Conservation (phyloP, 129 eudicot species). For the Escallonia rubra region DNA sequence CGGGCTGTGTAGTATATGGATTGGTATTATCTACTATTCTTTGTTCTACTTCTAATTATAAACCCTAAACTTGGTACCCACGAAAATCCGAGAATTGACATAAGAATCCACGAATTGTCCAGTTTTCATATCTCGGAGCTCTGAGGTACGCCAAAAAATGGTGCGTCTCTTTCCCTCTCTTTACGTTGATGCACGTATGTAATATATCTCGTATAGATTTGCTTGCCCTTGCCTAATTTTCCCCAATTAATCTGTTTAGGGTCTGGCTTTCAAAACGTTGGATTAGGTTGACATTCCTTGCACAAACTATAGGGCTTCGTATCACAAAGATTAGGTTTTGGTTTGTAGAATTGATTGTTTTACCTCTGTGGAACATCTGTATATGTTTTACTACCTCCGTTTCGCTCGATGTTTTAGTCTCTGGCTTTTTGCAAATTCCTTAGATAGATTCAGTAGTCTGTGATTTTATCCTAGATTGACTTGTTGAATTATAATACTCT, state of each 20-base stretch:
- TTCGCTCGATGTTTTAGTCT: too few relatives aligned
- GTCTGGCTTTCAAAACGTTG: not conserved
- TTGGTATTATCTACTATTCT: too few relatives aligned
- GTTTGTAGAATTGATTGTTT: not conserved
- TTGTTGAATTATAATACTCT: too few relatives aligned
- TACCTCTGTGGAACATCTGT: too few relatives aligned
- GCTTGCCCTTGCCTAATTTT: not conserved
- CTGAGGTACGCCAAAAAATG: slow-evolving; percentile 3
- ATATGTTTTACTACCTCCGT: too few relatives aligned
- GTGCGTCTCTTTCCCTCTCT: not conserved
- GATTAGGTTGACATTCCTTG: not conserved
- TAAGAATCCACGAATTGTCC: not conserved
- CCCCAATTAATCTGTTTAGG: not conserved
- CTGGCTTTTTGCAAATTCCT: too few relatives aligned
- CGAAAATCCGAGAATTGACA: not conserved
- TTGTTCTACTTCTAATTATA: too few relatives aligned
- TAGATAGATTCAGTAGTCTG: too few relatives aligned
- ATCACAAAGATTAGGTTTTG: not conserved
- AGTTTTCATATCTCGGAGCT: not conserved
- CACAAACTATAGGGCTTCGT: not conserved
- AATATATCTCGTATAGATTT: too few relatives aligned
- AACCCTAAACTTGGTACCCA: not conserved
- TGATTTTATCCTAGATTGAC: too few relatives aligned
- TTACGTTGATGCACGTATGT: too few relatives aligned
- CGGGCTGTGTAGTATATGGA: too few relatives aligned